Conservation (phyloP, 2,329 filamentous ascomycete species). For the Colletotrichum sublineola region DNA sequence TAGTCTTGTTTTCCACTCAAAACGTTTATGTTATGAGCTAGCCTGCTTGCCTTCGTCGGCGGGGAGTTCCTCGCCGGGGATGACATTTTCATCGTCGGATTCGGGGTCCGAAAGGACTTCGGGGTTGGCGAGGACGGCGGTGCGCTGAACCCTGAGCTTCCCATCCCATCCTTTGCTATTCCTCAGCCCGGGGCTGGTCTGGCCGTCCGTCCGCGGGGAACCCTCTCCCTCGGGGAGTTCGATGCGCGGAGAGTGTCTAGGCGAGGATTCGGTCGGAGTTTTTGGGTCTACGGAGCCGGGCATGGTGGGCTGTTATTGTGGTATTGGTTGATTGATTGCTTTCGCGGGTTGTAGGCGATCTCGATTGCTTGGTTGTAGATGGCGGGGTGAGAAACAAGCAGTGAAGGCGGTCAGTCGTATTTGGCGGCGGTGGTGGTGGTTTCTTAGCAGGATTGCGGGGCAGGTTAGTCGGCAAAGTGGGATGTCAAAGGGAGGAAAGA, state of each 20-base stretch:
- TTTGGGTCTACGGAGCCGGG: slow-evolving; percentile 55
- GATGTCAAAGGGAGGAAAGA: background rate
- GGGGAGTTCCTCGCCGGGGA: slow-evolving; percentile 80
- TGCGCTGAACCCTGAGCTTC: slow-evolving; percentile 81
- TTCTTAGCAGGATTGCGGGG: slow-evolving; percentile 33
- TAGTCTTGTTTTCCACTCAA: background rate
- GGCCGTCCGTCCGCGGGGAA: slow-evolving; percentile 55
- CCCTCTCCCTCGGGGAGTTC: slow-evolving; percentile 60
- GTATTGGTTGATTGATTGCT: background rate
- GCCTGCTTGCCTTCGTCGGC: slow-evolving; percentile 79
- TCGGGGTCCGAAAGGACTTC: slow-evolving; percentile 88
- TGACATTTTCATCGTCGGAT: slow-evolving; percentile 77
- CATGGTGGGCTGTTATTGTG: slow-evolving; percentile 51
- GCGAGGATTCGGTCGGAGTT: slow-evolving; percentile 50
- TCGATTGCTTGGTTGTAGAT: slow-evolving; percentile 13
- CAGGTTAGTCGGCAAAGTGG: slow-evolving; percentile 12
- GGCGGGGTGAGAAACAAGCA: slow-evolving; percentile 1
- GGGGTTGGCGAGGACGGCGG: slow-evolving; percentile 78
- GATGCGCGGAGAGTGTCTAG: slow-evolving; percentile 56
- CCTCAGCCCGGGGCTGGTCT: slow-evolving; percentile 62
- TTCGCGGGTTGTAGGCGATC: background rate
- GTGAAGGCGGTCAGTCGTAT: background rate
- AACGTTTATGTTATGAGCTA: background rate
- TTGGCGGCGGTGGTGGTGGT: slow-evolving; percentile 19
- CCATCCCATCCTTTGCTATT: slow-evolving; percentile 85